Evolutionary conservation across 164 flowering plant genomes (phyloP).

Genomic region (grape (Vitis vinifera)): DNA sequence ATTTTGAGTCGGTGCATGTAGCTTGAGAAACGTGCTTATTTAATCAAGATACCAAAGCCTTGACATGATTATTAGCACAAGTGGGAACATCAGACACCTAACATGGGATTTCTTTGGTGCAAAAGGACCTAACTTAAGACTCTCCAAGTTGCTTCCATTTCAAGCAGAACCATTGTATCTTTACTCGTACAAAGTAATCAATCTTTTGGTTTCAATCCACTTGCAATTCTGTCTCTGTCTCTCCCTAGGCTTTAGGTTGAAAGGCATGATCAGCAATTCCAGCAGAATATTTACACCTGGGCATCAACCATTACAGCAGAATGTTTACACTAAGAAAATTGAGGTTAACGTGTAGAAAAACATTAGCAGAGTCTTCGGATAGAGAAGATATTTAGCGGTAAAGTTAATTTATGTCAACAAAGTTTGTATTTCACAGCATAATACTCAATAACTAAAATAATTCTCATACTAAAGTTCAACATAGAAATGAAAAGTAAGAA

Average conservation of each 20-base stretch:
- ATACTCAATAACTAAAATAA: neutral
- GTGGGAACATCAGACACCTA: conserved; percentile 14
- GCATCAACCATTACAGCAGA: no score
- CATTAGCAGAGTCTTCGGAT: no score
- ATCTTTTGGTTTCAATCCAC: conserved; percentile 6
- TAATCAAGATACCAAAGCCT: conserved; percentile 5
- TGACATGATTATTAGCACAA: conserved; percentile 9
- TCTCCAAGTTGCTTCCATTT: conserved; percentile 1
- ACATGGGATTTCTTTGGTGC: conserved; percentile 17
- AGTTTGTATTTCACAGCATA: conserved; percentile 3
- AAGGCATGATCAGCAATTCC: no score
- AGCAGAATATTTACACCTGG: no score
- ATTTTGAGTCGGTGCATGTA: no score
- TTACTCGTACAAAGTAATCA: conserved; percentile 12
- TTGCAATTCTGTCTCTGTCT: neutral
- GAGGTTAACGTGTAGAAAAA: no score
- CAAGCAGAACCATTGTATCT: conserved; percentile 7
- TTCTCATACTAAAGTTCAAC: conserved; percentile 1
- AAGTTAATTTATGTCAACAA: no score
- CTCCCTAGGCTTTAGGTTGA: no score
- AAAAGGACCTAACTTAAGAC: conserved; percentile 22
- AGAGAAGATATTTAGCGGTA: neutral
- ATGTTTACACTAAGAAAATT: no score
- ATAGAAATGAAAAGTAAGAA: neutral
- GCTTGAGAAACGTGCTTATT: no score